These are phyloP conservation scores for Sambucus nigra DNA, from an alignment of 129 eudicot species.

Conservation along the genomic window DNA sequence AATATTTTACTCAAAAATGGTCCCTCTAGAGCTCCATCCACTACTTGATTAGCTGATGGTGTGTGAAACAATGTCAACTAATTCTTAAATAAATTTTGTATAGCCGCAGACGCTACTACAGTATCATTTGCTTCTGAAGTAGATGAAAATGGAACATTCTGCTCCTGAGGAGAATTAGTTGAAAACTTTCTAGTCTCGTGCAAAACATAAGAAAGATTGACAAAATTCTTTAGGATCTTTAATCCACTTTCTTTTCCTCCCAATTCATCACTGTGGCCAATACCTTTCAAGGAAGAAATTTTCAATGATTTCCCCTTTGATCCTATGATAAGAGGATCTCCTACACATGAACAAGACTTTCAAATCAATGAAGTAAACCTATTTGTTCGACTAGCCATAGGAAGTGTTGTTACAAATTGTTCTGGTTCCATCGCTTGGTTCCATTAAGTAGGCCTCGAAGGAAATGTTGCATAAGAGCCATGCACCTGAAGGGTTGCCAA, in stretches of 20 bases:
- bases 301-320: slow-evolving; percentile 38
- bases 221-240: slow-evolving; percentile 39
- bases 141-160: not conserved
- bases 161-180: slow-evolving; percentile 33
- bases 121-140: slow-evolving; percentile 35
- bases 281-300: slow-evolving; percentile 67
- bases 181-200: slow-evolving; percentile 57
- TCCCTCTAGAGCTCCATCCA: slow-evolving; percentile 30
- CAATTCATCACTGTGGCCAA: slow-evolving; percentile 45
- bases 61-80: slow-evolving; percentile 75
- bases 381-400: slow-evolving; percentile 33
- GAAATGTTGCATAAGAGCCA: slow-evolving; percentile 58
- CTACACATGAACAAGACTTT: slow-evolving; percentile 38
- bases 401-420: slow-evolving; percentile 23
- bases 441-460: slow-evolving; percentile 41
- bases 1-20: slow-evolving; percentile 25
- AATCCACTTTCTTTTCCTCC: slow-evolving; percentile 44
- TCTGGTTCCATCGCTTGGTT: slow-evolving; percentile 36
- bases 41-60: slow-evolving; percentile 31
- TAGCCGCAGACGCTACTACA: slow-evolving; percentile 40
- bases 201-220: slow-evolving; percentile 47
- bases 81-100: slow-evolving; percentile 54
- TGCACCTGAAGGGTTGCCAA: no score
- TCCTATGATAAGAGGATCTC: slow-evolving; percentile 28
- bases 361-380: slow-evolving; percentile 34